Percentiles rank a stretch among this genome's conserved stretches.
Evolutionary conservation across 805 yeast genomes (phyloP).

Genomic region (Kluyveromyces nonfermentans): DNA sequence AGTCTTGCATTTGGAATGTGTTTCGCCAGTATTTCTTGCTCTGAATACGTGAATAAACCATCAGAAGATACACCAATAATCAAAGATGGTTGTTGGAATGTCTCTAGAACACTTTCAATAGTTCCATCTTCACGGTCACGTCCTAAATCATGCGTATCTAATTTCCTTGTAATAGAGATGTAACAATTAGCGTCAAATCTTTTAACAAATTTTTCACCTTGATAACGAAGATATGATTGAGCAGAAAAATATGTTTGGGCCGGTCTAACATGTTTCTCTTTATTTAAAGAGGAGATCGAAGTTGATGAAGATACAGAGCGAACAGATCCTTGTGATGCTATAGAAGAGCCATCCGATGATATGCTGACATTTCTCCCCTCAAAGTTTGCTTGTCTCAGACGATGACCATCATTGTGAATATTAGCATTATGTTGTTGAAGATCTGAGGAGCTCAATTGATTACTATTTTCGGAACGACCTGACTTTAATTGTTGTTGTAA

Average conservation of each 20-base stretch:
- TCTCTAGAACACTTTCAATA: conserved; percentile 40
- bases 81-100: conserved; percentile 65
- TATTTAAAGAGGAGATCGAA: conserved; percentile 15
- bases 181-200: conserved; percentile 97
- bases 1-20: conserved; percentile 60
- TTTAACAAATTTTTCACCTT: conserved; percentile 80
- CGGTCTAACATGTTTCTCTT: conserved; percentile 22
- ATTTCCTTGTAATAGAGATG: conserved; percentile 83
- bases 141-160: conserved; percentile 91
- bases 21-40: conserved; percentile 76
- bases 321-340: conserved; percentile 20
- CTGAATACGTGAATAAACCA: conserved; percentile 85
- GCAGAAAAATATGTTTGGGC: conserved; percentile 75
- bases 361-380: conserved; percentile 5
- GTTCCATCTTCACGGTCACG: conserved; percentile 49
- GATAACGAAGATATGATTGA: conserved; percentile 88
- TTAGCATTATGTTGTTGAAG: conserved; percentile 68
- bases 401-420: conserved; percentile 80
- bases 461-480: conserved; percentile 2
- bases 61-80: conserved; percentile 87
- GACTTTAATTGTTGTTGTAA: conserved; percentile 26
- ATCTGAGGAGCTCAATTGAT: conserved; percentile 29
- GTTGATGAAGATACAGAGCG: conserved; percentile 26
- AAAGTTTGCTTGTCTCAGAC: conserved; percentile 13
- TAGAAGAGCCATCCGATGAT: conserved; percentile 13